Conservation (phyloP, 148 eudicot species). For the Dianthus caryophyllus region DNA sequence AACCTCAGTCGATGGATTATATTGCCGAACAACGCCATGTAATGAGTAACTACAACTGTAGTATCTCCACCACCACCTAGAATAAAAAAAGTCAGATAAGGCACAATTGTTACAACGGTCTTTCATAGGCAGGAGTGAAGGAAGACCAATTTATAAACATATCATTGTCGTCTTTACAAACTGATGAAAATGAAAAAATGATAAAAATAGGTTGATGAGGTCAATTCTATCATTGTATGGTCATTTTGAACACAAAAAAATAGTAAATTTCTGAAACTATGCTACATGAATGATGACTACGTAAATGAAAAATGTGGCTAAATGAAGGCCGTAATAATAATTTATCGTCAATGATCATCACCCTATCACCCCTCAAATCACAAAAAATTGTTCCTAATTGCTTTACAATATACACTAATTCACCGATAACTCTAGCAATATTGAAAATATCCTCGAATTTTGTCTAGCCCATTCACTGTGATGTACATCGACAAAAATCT, state of each 20-base stretch:
- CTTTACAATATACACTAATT: background rate
- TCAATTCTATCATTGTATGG: no score
- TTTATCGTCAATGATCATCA: background rate
- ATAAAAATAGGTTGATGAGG: background rate
- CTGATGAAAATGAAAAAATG: background rate
- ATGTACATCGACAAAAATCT: background rate
- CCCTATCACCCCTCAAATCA: background rate
- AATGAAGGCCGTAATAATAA: background rate
- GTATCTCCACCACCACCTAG: slow-evolving; percentile 57
- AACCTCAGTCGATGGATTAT: slow-evolving; percentile 77
- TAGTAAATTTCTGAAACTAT: no score
- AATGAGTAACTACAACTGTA: slow-evolving; percentile 49
- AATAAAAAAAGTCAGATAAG: slow-evolving; percentile 14
- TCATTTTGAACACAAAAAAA: no score
- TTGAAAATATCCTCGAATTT: background rate
- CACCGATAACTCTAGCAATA: background rate
- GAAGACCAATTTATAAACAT: background rate
- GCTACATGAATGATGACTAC: no score
- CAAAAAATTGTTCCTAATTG: background rate
- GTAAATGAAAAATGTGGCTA: no score
- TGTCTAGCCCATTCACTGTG: background rate
- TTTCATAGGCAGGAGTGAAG: background rate
- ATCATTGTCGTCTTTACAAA: background rate
- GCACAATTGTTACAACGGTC: background rate
- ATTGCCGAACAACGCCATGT: slow-evolving; percentile 73